Conservation (phyloP, 345 rosid species). For the Cochlearia excelsa region DNA sequence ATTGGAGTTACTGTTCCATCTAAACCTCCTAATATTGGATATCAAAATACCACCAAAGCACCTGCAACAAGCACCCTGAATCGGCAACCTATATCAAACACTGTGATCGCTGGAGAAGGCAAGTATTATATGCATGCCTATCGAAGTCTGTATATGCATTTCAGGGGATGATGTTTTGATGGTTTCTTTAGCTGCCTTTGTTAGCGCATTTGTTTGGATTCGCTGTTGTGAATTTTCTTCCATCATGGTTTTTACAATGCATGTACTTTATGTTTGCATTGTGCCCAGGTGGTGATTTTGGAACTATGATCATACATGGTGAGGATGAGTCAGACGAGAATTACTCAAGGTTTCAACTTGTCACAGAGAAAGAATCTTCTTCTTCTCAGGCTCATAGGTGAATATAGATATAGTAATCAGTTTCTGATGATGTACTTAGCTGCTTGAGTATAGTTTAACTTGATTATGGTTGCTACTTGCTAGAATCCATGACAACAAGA, state of each 20-base stretch:
- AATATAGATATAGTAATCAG: slow-evolving; percentile 1
- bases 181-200: background rate
- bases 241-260: slow-evolving; percentile 7
- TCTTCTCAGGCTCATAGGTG: slow-evolving; percentile 35
- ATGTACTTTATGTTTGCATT: slow-evolving; percentile 17
- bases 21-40: slow-evolving; percentile 47
- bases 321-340: slow-evolving; percentile 47
- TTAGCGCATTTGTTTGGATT: slow-evolving; percentile 11
- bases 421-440: slow-evolving; percentile 13
- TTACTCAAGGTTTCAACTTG: slow-evolving; percentile 31
- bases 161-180: slow-evolving; percentile 11
- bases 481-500: slow-evolving; percentile 48
- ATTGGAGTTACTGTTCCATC: slow-evolving; percentile 79
- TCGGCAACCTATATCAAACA: slow-evolving; percentile 39
- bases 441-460: slow-evolving; percentile 6
- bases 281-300: slow-evolving; percentile 63
- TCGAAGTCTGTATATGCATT: slow-evolving; percentile 14
- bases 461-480: slow-evolving; percentile 31
- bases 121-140: slow-evolving; percentile 33
- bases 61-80: slow-evolving; percentile 41
- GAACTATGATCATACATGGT: slow-evolving; percentile 72
- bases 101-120: slow-evolving; percentile 58
- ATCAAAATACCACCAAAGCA: slow-evolving; percentile 43
- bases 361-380: slow-evolving; percentile 38
- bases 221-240: slow-evolving; percentile 8